These are phyloP conservation scores for Filobasidium wieringae DNA, from an alignment of 768 basidiomycete genomes.

Conservation along the genomic window DNA sequence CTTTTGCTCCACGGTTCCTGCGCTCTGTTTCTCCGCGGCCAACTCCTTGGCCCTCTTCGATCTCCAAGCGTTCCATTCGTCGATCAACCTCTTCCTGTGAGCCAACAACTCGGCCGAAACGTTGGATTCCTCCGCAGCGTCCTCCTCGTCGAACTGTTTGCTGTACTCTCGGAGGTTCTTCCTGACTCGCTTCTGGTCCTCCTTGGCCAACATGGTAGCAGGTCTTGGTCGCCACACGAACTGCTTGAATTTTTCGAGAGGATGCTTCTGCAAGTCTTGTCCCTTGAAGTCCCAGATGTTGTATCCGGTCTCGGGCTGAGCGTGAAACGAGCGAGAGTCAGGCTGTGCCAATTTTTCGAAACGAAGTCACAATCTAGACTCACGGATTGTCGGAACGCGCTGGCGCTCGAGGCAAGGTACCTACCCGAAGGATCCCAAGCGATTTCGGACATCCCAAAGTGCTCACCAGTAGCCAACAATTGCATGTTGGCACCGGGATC, in stretches of 20 bases:
- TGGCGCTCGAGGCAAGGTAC: slow-evolving; percentile 82
- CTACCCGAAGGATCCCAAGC: slow-evolving; percentile 98
- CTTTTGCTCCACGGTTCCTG: slow-evolving; percentile 33
- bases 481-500: slow-evolving; percentile 84
- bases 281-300: slow-evolving; percentile 97
- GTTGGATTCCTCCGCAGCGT: slow-evolving; percentile 86
- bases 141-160: slow-evolving; percentile 87
- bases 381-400: slow-evolving; percentile 89
- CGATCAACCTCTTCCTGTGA: slow-evolving; percentile 75
- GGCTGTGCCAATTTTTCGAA: background rate
- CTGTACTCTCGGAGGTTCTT: slow-evolving; percentile 86
- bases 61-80: slow-evolving; percentile 99
- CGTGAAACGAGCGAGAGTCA: slow-evolving; percentile 1
- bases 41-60: slow-evolving; percentile 55
- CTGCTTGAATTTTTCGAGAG: slow-evolving; percentile 92
- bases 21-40: slow-evolving; percentile 46
- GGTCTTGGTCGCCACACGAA: slow-evolving; percentile 98
- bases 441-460: slow-evolving; percentile 93
- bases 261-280: slow-evolving; percentile 71
- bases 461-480: slow-evolving; percentile 72
- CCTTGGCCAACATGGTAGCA: slow-evolving; percentile 68
- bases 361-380: slow-evolving; percentile 24
- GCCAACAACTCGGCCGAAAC: slow-evolving; percentile 88
- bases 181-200: slow-evolving; percentile 73
- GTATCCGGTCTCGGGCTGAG: slow-evolving; percentile 87